A percentile compares a stretch with the other conserved stretches of the same genome.
These are phyloP conservation scores for Myrica gale DNA, from an alignment of 306 rosid genomes.

Conservation along the genomic window DNA sequence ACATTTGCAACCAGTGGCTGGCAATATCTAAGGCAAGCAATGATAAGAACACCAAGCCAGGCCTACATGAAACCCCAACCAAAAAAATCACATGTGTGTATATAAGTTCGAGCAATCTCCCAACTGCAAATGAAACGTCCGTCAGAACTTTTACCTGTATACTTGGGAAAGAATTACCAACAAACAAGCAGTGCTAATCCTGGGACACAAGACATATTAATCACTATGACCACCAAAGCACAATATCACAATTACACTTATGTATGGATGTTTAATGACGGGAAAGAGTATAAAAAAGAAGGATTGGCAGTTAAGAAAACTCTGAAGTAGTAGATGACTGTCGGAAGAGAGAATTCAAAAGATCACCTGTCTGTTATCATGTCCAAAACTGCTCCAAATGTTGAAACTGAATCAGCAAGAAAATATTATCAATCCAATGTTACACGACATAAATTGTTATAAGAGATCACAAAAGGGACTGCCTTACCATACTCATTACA, in stretches of 20 bases:
- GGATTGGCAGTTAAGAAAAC: neutral
- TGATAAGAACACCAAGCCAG: slow-evolving; percentile 77
- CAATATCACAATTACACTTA: neutral
- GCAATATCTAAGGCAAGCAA: slow-evolving; percentile 90
- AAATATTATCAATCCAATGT: slow-evolving; percentile 2
- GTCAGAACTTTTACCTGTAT: slow-evolving; percentile 56
- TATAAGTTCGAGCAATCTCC: slow-evolving; percentile 16
- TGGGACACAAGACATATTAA: slow-evolving; percentile 43
- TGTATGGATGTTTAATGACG: neutral
- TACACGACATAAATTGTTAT: slow-evolving; percentile 15
- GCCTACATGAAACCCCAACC: slow-evolving; percentile 57
- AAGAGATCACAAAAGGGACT: neutral
- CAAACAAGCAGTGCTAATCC: slow-evolving; percentile 97
- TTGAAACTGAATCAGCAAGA: slow-evolving; percentile 69
- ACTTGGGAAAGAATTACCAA: slow-evolving; percentile 89
- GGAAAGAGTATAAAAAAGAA: neutral
- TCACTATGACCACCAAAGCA: slow-evolving; percentile 27
- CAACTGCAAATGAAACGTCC: slow-evolving; percentile 13
- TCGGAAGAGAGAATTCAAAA: slow-evolving; percentile 12
- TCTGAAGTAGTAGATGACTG: neutral
- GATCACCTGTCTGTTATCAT: slow-evolving; percentile 93
- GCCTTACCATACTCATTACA: neutral
- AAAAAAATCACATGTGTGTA: slow-evolving; percentile 37
- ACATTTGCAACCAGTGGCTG: slow-evolving; percentile 99
- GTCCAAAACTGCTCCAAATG: slow-evolving; percentile 98